Evolutionary conservation across 768 basidiomycete species (phyloP), one percentile per base, ranked within the genome.

Genomic region (Boletus sp.): DNA sequence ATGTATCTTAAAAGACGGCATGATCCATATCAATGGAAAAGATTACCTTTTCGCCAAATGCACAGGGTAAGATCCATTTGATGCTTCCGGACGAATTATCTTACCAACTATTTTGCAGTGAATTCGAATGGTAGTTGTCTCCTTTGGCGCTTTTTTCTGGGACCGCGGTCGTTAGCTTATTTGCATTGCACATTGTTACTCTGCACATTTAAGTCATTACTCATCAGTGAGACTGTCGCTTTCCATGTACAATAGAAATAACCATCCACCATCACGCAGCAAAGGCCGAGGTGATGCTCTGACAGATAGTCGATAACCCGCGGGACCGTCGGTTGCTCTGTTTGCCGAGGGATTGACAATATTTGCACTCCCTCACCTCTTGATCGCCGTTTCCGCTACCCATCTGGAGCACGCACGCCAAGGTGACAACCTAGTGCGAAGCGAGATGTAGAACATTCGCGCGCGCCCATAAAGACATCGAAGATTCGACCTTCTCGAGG

Each of bases 41-140:
- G 97, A 99, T 67, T 99, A 98, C 75, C 82, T 99, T 15, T 99
- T 99, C 69, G 84, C 91, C 52, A 96, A 97, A 73, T 98, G 96
- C 75, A 94, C 86, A 7, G 96, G 96, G 96, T 98, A 68, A 70
- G 86, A 75, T 29, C 5, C n/a, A 39, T 33, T 55, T 40, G 14
- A 14, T 36, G 28, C 33, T 32, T 20, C 7, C 37, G 28, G 39
- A 45, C 17, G 37, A 33, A 53, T 32, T 20, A 11, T 58, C 20
- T 56, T 42, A 51, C 39, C 37, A 40, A 56, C 30, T 1, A 20
- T 44, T 18, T 8, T 30, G 40, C 61, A 79, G 78, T 17, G 78
- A 79, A 66, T 79, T 79, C 40, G 78, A 79, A 63, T 79, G 78
- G 78, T 79, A 75, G 63, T 57, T 24, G 32, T 57, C 45, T 54